Conservation (phyloP, 2,329 filamentous ascomycete species). For the Alternaria dauci region DNA sequence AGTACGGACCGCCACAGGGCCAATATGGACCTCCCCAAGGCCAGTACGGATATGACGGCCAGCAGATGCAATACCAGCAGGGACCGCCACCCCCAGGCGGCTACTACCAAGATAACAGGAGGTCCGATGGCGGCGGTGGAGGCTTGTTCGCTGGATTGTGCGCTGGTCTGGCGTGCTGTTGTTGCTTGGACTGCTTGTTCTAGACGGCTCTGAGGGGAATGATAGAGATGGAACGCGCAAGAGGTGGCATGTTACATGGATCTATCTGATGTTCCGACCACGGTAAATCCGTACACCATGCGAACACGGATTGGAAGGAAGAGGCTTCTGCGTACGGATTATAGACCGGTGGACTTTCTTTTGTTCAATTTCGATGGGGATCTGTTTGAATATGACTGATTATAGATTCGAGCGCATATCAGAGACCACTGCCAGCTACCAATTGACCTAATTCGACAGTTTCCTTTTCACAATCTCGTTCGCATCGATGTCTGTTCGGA, state of each 20-base stretch:
- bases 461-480: background rate
- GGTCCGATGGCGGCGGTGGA: slow-evolving; percentile 38
- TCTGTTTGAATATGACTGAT: background rate
- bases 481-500: background rate
- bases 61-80: slow-evolving; percentile 49
- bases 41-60: slow-evolving; percentile 41
- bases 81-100: slow-evolving; percentile 47
- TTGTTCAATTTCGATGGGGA: slow-evolving; percentile 3
- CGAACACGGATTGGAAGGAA: background rate
- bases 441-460: background rate
- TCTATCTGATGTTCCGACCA: background rate
- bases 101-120: slow-evolving; percentile 51
- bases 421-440: background rate
- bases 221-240: background rate
- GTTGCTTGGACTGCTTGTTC: slow-evolving; percentile 62
- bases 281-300: background rate
- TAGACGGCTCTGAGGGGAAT: slow-evolving; percentile 33
- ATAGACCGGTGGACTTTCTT: slow-evolving; percentile 14
- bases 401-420: background rate
- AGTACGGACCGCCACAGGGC: slow-evolving; percentile 26
- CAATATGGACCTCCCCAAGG: slow-evolving; percentile 35
- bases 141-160: slow-evolving; percentile 56
- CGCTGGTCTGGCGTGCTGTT: slow-evolving; percentile 60
- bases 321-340: background rate
- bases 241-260: background rate